Evolutionary conservation across 1,284 basidiomycete genomes (phyloP).

Genomic region (Moniliophthora roreri): DNA sequence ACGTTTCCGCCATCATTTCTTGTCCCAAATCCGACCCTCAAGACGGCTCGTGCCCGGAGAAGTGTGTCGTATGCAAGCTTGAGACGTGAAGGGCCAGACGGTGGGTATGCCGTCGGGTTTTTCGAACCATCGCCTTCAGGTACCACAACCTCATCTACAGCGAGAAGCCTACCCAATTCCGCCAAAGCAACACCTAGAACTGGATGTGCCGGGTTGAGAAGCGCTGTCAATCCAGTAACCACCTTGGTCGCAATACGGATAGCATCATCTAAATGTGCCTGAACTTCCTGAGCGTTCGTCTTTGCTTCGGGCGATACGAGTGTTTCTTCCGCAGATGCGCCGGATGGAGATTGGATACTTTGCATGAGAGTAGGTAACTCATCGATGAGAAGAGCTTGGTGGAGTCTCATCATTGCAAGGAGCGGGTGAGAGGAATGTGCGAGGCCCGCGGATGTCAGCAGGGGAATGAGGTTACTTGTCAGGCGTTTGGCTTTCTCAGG

Average conservation of each 20-base stretch:
- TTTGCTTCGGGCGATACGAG: slow-evolving; percentile 18
- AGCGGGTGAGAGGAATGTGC: slow-evolving; percentile 73
- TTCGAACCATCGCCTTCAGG: slow-evolving; percentile 9
- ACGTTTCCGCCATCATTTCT: slow-evolving; percentile 62
- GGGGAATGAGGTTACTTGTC: slow-evolving; percentile 65
- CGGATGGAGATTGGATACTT: slow-evolving; percentile 4
- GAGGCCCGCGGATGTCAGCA: slow-evolving; percentile 54
- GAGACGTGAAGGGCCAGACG: slow-evolving; percentile 61
- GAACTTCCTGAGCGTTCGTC: slow-evolving; percentile 22
- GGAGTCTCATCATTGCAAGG: slow-evolving; percentile 69
- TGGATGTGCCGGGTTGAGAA: slow-evolving; percentile 76
- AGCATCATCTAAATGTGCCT: slow-evolving; percentile 61
- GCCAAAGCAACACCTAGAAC: slow-evolving; percentile 74
- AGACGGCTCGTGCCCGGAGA: slow-evolving; percentile 55
- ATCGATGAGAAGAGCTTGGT: slow-evolving; percentile 63
- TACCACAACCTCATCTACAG: slow-evolving; percentile 66
- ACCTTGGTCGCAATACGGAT: slow-evolving; percentile 59
- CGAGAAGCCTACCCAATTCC: slow-evolving; percentile 80
- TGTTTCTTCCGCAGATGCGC: slow-evolving; percentile 20
- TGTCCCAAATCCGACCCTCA: slow-evolving; percentile 62
- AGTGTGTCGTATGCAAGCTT: slow-evolving; percentile 65
- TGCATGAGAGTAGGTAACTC: slow-evolving; percentile 35
- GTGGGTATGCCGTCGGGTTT: slow-evolving; percentile 47
- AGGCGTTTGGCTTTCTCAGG: slow-evolving; percentile 54
- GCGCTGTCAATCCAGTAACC: slow-evolving; percentile 51